Evolutionary conservation across 306 rosid genomes (phyloP), one percentile per base, ranked within the genome.

Genomic region (Cucurbita ficifolia): DNA sequence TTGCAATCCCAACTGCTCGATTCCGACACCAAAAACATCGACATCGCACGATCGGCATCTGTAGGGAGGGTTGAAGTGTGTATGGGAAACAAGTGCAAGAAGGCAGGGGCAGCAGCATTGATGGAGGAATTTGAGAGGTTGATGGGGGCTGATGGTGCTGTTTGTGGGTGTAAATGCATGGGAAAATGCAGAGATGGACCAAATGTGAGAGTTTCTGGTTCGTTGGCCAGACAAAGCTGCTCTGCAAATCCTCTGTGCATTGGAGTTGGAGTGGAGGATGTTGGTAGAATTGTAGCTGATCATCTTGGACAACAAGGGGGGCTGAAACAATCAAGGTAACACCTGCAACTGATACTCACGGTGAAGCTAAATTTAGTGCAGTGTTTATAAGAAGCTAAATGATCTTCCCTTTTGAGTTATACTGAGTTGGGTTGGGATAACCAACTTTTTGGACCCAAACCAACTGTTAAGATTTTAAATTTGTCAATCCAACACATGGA

Each of bases 131-230:
- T 95, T 36, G 88, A 75, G 85, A 86, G 73, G 77, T 85, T 75
- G 72, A 64, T 85, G 67, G 92, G 88, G 2, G 85, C n/a, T 76
- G 87, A 86, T 60, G 87, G 87, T 5, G 77, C 84, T 72, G 96
- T 89, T 77, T 88, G 88, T 51, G 89, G 79, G 45, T 88, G 96
- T 57, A 95, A 95, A 76, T 95, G 99, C 82, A 81, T 95, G 97
- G 99, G 99, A 4, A 89, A 91, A 85, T 95, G 99, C 83, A 91
- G 77, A 82, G 79, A 40, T 73, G 97, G 87, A 38, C 99, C 99
- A 5, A 95, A 95, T 72, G 96, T 89, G 52, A 91, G 87, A 83
- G 82, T 95, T 80, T 72, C 40, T 67, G 83, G 63, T 43, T 46
- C 78, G 29, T 58, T 64, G 19, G 80, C 59, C 76, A 83, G 43